Base-by-base conservation (phyloP, 2,329 filamentous ascomycete species). In the Chaetomiaceae sp. region DNA sequence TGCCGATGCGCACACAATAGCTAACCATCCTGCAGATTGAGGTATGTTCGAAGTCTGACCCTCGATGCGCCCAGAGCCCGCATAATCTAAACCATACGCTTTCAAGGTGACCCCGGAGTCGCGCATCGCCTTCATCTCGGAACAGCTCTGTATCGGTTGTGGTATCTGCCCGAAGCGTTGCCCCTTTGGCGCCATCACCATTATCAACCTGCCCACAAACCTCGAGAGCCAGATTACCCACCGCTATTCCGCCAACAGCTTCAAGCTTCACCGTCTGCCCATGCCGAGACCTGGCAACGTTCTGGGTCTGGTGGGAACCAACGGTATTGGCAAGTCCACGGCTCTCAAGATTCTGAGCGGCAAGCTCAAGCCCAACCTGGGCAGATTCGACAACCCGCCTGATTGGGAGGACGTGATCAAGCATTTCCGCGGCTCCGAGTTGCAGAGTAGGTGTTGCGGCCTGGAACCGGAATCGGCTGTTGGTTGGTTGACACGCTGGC, bases 251-350 rank as follows among this genome's bases (percentile, higher is more conserved):
- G 92, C 93, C 70, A 99, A 99, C 80, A 96, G 91, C 76, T 99
- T 99, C 83, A 99, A 99, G 80, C 83, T 99, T 60, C 93, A 99
- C 73, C 85, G 95, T 63, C 79, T 97, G 66, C 93, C 95, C 51
- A 96, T 92, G 81, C 93, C 93, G 57, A 85, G 93, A 55, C 92
- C 93, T 27, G 93, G 93, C 56, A 89, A 97, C 68, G 95, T 99
- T 25, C 75, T 99, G 51, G 93, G 93, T 76, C 80, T 99, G 46
- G 95, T 99, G 39, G 95, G 93, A 70, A 97, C 93, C 63, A 99
- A 99, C 83, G 93, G 95, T 89, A 99, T 97, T 65, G 93, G 93
- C 73, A 99, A 99, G 83, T 96, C 90, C 76, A 99, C 93, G n/a
- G 95, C 93, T 8, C 76, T 99, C 70, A 99, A 99, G 79, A 96